Base-by-base conservation (phyloP, 2,329 filamentous ascomycete genomes). In the Exophiala spinifera region DNA sequence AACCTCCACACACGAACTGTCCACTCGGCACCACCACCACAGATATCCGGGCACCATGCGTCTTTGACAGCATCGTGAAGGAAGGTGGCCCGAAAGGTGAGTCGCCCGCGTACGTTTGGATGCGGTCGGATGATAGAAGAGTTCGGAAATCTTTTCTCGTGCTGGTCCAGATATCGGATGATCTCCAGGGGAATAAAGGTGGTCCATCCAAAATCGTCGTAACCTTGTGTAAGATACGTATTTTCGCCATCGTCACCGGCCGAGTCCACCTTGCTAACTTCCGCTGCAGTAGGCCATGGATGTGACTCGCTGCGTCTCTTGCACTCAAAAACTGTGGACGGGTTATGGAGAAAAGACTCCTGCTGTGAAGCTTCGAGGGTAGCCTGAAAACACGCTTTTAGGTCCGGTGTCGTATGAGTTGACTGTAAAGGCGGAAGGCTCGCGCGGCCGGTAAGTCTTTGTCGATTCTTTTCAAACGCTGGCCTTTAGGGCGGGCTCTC, bases 371-470 rank as follows among this genome's bases (percentile, higher is more conserved):
- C 23, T 25, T 25, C 8, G 8, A 25, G 23, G 23, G 23, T 13
- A 39, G 34, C 34, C 34, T 39, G 34, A 39, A 42, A 42, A 19
- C 19, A 42, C 11, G 19, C 39, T 17, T 19, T 21, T 62, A 65
- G 3, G 58, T 55, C 55, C 46, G 57, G 42, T 57, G 56, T 23
- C 56, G 46, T 11, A 60, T 51, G 2, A 64, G 56, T 11, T 43
- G 50, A 37, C 54, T 31, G 36, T 64, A 65, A 5, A 60, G 31
- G 7, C 52, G 25, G 7, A 51, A 19, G 23, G 39, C 40, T 20
- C 55, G 55, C 47, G 28, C 51, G 40, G 51, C 19, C 39, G 55
- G 55, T 11, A 51, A 46, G 4, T 46, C 33, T 10, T 36, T 28
- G 34, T 54, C 55, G 31, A 53, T 53, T 49, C 31, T 39, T 15